Percentiles rank a stretch among this genome's conserved stretches.
Evolutionary conservation across 2,329 filamentous ascomycete species (phyloP).

Genomic region (Pseudogymnoascus pannorum): DNA sequence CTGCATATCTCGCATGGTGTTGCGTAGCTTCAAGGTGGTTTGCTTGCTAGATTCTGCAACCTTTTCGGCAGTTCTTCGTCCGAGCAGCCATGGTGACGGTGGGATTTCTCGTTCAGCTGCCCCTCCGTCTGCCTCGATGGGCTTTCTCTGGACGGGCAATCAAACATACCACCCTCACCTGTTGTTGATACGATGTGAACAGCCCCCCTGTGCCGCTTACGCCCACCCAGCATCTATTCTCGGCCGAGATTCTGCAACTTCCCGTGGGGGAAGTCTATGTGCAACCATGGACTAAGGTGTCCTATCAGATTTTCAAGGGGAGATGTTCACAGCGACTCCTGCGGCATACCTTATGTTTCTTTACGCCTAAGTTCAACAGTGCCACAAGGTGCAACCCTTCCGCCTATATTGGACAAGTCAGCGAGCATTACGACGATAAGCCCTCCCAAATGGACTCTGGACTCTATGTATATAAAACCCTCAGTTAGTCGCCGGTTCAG

Average conservation of each 20-base stretch:
- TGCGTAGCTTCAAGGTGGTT: neutral
- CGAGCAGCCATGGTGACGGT: neutral
- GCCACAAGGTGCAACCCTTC: conserved; percentile 4
- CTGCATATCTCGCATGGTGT: neutral
- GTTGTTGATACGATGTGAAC: neutral
- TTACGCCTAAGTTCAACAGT: neutral
- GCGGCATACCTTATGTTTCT: neutral
- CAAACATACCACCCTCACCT: neutral
- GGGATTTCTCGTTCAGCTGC: neutral
- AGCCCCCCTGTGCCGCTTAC: neutral
- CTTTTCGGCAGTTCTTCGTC: neutral
- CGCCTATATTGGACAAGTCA: conserved; percentile 3
- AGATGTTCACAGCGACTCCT: neutral
- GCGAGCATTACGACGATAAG: conserved; percentile 6
- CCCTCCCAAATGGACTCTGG: neutral
- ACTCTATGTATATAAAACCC: neutral
- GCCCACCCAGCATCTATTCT: neutral
- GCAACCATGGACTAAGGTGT: neutral
- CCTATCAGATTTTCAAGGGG: neutral
- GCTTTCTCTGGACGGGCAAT: neutral
- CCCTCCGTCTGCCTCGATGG: neutral
- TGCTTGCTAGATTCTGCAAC: conserved; percentile 1
- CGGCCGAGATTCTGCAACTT: neutral
- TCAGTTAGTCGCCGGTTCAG: neutral
- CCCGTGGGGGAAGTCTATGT: neutral